Conservation (phyloP, 1,284 basidiomycete genomes). For the Vanrija humicola region DNA sequence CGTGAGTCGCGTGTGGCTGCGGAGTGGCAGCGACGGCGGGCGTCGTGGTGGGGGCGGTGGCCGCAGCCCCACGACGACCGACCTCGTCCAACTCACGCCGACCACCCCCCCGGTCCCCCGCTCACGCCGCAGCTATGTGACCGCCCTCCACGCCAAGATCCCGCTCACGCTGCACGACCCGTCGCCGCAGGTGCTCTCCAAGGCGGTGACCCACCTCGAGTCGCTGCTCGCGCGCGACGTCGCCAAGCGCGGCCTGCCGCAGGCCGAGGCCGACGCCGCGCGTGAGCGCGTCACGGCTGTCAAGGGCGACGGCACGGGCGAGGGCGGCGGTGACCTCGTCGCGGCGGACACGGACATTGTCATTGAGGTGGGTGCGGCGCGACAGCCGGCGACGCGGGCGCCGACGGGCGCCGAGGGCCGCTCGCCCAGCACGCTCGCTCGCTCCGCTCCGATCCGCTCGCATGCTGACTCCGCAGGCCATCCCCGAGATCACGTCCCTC, state of each 20-base stretch:
- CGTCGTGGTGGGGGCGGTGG: too few relatives aligned
- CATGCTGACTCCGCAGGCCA: constrained; percentile 59
- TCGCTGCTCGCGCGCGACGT: constrained; percentile 85
- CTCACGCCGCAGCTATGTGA: constrained; percentile 32
- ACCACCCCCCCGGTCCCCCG: neutral
- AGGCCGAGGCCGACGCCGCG: constrained; percentile 68
- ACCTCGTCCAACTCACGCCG: neutral
- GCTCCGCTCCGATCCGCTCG: too few relatives aligned
- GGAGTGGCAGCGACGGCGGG: too few relatives aligned
- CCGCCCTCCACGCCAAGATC: constrained; percentile 39
- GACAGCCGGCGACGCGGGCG: neutral
- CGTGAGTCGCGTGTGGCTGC: constrained; percentile 22
- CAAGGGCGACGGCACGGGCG: constrained; percentile 36
- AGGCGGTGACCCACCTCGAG: constrained; percentile 50
- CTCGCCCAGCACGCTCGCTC: too few relatives aligned
- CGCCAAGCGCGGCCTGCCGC: constrained; percentile 69
- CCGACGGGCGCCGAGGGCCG: neutral
- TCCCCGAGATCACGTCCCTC: constrained; percentile 75
- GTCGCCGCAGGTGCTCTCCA: constrained; percentile 30
- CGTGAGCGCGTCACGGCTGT: constrained; percentile 62
- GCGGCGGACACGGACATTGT: constrained; percentile 78
- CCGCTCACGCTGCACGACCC: constrained; percentile 41
- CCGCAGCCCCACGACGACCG: too few relatives aligned
- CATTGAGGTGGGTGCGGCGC: constrained; percentile 62
- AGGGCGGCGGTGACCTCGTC: constrained; percentile 46